Evolutionary conservation across 2,329 filamentous ascomycete genomes (phyloP).

Genomic region (Clarireedia paspali): DNA sequence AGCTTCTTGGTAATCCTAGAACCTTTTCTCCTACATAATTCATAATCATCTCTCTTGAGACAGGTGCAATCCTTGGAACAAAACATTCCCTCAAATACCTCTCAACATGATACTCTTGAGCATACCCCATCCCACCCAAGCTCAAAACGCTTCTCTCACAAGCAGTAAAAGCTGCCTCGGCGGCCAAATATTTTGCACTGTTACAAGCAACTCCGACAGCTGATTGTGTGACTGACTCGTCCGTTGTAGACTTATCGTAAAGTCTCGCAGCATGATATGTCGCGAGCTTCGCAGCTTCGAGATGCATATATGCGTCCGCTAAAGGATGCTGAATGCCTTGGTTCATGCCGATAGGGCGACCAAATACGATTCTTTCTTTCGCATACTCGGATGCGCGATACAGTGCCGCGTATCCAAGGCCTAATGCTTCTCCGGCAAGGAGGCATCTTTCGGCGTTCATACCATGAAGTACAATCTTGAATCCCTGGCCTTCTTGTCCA

Average conservation of each 20-base stretch:
- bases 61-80: conserved; percentile 56
- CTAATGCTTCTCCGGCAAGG: conserved; percentile 70
- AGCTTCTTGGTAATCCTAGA: conserved; percentile 59
- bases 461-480: conserved; percentile 70
- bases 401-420: conserved; percentile 67
- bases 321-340: conserved; percentile 59
- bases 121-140: conserved; percentile 59
- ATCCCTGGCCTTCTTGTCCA: conserved; percentile 67
- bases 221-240: conserved; percentile 43
- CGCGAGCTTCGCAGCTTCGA: conserved; percentile 58
- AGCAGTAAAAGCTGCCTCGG: conserved; percentile 54
- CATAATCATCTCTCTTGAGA: conserved; percentile 67
- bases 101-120: conserved; percentile 57
- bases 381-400: conserved; percentile 58
- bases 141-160: conserved; percentile 54
- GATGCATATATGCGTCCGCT: conserved; percentile 55
- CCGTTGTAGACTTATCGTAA: conserved; percentile 48
- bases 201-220: conserved; percentile 58
- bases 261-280: conserved; percentile 58
- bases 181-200: conserved; percentile 63
- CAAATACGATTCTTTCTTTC: conserved; percentile 56
- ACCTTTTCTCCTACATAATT: conserved; percentile 66
- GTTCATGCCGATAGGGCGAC: conserved; percentile 57
- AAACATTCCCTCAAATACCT: conserved; percentile 57
- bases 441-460: conserved; percentile 76